Percentiles rank a stretch among this genome's conserved stretches.
Conservation (phyloP, 805 yeast species). For the Lachancea waltii region DNA sequence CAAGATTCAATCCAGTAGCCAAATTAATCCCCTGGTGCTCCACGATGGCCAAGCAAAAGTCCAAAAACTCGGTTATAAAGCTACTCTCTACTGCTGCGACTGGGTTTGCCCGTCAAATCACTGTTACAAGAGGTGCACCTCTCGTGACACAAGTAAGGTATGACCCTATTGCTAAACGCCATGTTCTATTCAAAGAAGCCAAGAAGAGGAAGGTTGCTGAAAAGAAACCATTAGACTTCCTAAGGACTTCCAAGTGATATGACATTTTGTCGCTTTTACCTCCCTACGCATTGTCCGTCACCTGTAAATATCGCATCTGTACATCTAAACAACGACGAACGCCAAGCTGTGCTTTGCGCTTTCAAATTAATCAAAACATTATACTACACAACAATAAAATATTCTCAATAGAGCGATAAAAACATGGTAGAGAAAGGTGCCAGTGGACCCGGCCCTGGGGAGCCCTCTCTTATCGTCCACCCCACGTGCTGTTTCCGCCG, state of each 20-base stretch:
- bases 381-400: not conserved
- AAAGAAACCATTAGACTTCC: conserved; percentile 42
- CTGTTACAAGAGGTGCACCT: conserved; percentile 76
- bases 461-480: too few species aligned
- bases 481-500: conserved; percentile 32
- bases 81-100: conserved; percentile 86
- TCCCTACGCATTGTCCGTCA: not conserved
- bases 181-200: conserved; percentile 82
- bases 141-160: conserved; percentile 75
- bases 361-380: not conserved
- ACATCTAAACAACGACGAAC: not conserved
- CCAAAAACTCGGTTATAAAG: conserved; percentile 76
- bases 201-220: conserved; percentile 77
- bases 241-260: conserved; percentile 29
- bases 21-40: not conserved
- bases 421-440: not conserved
- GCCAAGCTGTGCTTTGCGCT: not conserved
- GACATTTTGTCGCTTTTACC: not conserved
- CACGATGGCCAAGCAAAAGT: conserved; percentile 48
- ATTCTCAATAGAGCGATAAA: conserved; percentile 1
- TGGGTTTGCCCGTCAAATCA: conserved; percentile 75
- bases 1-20: not conserved
- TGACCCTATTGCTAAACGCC: conserved; percentile 84
- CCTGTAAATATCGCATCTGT: conserved; percentile 1
- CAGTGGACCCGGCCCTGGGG: conserved; percentile 4